Conservation (phyloP, 768 basidiomycete species). For the Lyophyllum atratum region DNA sequence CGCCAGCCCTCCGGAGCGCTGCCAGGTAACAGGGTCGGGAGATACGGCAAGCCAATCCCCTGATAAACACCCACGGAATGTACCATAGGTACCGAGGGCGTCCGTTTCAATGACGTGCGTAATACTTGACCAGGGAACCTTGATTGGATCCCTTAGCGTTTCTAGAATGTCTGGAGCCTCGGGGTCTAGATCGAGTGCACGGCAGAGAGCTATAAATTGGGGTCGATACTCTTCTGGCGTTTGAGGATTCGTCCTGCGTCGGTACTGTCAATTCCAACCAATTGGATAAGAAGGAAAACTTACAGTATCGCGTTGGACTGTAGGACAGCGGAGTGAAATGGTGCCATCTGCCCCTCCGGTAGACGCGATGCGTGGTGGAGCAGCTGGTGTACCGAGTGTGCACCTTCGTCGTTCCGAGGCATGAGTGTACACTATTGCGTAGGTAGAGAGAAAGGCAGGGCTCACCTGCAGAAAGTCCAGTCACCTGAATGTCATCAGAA, state of each 20-base stretch:
- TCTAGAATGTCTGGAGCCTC: constrained; percentile 47
- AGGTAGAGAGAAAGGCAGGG: background rate
- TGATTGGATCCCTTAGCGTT: constrained; percentile 48
- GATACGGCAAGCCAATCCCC: constrained; percentile 54
- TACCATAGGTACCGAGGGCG: constrained; percentile 54
- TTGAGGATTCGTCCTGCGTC: constrained; percentile 53
- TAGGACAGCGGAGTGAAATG: constrained; percentile 65
- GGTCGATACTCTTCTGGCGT: constrained; percentile 56
- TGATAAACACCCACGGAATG: constrained; percentile 70
- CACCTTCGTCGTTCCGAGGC: constrained; percentile 42
- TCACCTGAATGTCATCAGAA: constrained; percentile 58
- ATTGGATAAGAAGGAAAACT: constrained; percentile 18
- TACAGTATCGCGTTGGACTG: constrained; percentile 79
- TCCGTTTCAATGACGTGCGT: constrained; percentile 62
- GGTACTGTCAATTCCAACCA: background rate
- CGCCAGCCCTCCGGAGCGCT: constrained; percentile 62
- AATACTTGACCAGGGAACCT: constrained; percentile 51
- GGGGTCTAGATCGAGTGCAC: constrained; percentile 56
- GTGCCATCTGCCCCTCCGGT: constrained; percentile 54
- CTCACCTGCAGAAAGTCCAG: constrained; percentile 73
- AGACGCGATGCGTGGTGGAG: constrained; percentile 70
- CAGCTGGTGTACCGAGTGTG: constrained; percentile 75
- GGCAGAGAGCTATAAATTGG: constrained; percentile 67
- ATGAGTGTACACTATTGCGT: background rate
- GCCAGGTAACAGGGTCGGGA: constrained; percentile 68